Evolutionary conservation across 202 grass and related monocot species (phyloP), one percentile per base, ranked within the genome.

Genomic region (Dendrocalamus latiflorus): DNA sequence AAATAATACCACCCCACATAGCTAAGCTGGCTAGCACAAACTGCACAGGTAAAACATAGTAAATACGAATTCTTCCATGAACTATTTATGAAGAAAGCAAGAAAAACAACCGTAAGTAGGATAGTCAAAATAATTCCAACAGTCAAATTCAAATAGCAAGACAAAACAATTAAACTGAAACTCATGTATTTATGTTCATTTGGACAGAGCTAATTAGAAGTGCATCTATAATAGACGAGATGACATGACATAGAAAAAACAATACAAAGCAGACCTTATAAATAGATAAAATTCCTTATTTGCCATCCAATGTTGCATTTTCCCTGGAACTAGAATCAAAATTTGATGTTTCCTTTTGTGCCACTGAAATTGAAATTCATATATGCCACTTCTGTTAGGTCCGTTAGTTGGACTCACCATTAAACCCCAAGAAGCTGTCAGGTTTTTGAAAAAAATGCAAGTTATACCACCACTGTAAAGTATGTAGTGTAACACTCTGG

Each of bases 11-110:
- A n/a, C n/a, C n/a, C n/a, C n/a, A n/a, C n/a, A n/a, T n/a, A n/a
- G n/a, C 74, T 20, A 97, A 76, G 63, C 92, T 97, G 42, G 88
- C 75, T 33, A 97, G 84, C 30, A 97, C 94, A 86, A 97, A 94
- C 94, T 97, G 79, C 42, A 83, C n/a, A 72, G 5, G 3, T 18
- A 76, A 18, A 79, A 61, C 26, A 82, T 75, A 65, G 66, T 80
- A 14, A 70, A 70, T 49, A 66, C 66, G 43, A 60, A 20, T 1
- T 17, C 17, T 10, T 28, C 4, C 16, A 59, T 42, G 39, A 42
- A 42, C 39, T 9, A 33, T 34, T 48, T 20, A 69, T 9, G 5
- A 63, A 63, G 37, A 65, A 8, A 65, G 18, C 18, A 21, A 11
- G 22, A 76, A 41, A 22, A 47, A 61, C 34, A 61, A 71, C 8